These are phyloP conservation scores for Ballota nigra DNA, from an alignment of 257 asterid species.

Conservation along the genomic window DNA sequence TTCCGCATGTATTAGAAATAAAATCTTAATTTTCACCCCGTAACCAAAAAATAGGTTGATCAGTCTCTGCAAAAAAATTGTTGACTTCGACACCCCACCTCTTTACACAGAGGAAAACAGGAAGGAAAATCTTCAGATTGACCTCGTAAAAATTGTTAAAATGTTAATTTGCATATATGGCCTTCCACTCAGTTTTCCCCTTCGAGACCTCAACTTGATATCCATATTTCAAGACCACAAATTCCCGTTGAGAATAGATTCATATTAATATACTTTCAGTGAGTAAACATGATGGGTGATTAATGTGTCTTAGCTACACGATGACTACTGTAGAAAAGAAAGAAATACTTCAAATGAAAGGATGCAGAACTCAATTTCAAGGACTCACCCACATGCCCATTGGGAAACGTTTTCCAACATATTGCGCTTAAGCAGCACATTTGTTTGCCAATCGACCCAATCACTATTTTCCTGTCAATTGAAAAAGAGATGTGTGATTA, in stretches of 20 bases:
- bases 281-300: background rate
- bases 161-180: background rate
- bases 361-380: too few relatives aligned
- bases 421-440: constrained; percentile 67
- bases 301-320: too few relatives aligned
- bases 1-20: too few relatives aligned
- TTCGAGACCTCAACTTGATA: too few relatives aligned
- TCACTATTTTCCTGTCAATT: constrained; percentile 67
- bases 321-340: background rate
- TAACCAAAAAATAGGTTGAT: background rate
- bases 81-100: background rate
- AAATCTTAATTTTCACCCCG: too few relatives aligned
- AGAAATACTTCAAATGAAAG: background rate
- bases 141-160: background rate
- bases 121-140: background rate
- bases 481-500: background rate
- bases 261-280: background rate
- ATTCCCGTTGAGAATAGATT: background rate
- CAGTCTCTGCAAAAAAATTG: background rate
- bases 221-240: background rate
- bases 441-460: constrained; percentile 80
- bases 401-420: constrained; percentile 72
- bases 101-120: background rate
- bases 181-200: background rate
- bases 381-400: constrained; percentile 87